These are phyloP conservation scores for Clohesyomyces aquaticus DNA, from an alignment of 495 filamentous ascomycete species.

Conservation along the genomic window DNA sequence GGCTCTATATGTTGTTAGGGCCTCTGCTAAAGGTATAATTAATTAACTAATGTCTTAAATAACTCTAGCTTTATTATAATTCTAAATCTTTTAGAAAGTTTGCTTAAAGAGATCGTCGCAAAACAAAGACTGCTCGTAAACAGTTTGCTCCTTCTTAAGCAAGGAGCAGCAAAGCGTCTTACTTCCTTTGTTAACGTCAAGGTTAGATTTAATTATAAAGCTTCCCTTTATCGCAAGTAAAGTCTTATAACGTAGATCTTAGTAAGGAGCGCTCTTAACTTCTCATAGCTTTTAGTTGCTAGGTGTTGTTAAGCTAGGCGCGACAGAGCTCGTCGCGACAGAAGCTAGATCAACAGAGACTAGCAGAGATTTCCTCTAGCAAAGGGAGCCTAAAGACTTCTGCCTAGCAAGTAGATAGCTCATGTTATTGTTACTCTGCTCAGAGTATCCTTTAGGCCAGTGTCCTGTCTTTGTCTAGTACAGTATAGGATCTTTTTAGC, in stretches of 20 bases:
- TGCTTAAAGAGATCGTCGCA: conserved; percentile 30
- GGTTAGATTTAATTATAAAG: conserved; percentile 26
- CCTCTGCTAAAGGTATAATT: conserved; percentile 37
- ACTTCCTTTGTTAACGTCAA: conserved; percentile 27
- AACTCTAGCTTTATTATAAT: conserved; percentile 31
- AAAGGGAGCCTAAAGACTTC: background rate
- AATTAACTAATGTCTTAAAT: conserved; percentile 36
- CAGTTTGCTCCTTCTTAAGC: conserved; percentile 22
- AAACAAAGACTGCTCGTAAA: conserved; percentile 35
- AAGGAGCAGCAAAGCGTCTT: conserved; percentile 28
- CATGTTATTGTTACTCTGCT: background rate
- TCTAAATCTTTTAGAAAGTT: conserved; percentile 24
- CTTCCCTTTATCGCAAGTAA: conserved; percentile 28
- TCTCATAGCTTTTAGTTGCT: conserved; percentile 51
- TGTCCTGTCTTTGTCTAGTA: background rate
- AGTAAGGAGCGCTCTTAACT: conserved; percentile 50
- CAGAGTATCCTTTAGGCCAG: background rate
- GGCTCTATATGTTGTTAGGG: conserved; percentile 26
- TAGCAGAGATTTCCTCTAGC: background rate
- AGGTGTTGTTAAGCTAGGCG: conserved; percentile 44
- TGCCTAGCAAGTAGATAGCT: background rate
- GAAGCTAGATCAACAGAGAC: background rate
- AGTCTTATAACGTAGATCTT: conserved; percentile 34
- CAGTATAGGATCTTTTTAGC: too few species aligned
- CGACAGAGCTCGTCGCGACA: conserved; percentile 34